These are phyloP conservation scores for Stenocarpella maydis DNA, from an alignment of 2,329 filamentous ascomycete species.

Conservation along the genomic window DNA sequence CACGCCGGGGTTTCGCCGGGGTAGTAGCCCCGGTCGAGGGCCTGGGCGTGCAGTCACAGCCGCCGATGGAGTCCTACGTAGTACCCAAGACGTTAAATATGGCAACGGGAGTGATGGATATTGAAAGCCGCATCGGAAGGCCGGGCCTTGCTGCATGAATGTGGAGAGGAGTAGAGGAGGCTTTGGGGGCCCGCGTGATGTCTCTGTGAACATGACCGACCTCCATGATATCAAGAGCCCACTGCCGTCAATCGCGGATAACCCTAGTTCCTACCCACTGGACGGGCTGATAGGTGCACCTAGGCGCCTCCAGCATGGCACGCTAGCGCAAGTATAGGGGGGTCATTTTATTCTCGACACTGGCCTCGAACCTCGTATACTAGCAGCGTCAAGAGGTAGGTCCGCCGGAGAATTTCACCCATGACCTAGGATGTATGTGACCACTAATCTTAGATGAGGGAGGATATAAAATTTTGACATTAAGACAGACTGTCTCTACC, in stretches of 20 bases:
- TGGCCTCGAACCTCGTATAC: too few species aligned
- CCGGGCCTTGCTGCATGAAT: neutral
- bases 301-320: neutral
- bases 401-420: neutral
- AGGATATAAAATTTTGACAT: neutral
- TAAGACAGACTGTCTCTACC: neutral
- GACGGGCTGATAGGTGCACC: neutral
- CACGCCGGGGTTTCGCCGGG: constrained; percentile 3
- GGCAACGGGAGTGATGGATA: neutral
- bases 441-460: neutral
- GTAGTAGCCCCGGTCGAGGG: too few species aligned
- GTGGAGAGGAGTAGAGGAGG: too few species aligned
- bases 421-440: neutral
- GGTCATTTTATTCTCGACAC: neutral
- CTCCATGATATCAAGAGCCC: neutral
- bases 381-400: neutral
- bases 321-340: constrained; percentile 14
- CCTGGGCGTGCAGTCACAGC: neutral
- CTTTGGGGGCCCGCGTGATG: neutral
- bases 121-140: neutral
- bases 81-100: constrained; percentile 3
- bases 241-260: constrained; percentile 9
- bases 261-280: neutral
- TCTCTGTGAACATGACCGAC: neutral
- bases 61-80: neutral